Conservation (phyloP, 345 rosid species). For the Schrenkiella parvula region DNA sequence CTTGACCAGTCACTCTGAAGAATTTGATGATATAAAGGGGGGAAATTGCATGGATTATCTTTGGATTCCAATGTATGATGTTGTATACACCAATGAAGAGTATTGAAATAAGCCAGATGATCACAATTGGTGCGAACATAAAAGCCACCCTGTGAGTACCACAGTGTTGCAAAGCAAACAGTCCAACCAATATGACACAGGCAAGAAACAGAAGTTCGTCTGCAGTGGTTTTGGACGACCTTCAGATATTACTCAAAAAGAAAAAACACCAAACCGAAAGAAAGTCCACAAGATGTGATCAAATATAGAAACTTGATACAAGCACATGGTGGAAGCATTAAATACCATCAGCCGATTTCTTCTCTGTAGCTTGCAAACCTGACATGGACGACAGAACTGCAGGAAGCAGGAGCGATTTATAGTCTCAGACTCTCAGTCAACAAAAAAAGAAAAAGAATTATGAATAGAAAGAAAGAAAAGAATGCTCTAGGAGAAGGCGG, state of each 20-base stretch:
- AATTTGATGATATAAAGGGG: slow-evolving; percentile 71
- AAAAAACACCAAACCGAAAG: not conserved
- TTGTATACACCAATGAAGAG: slow-evolving; percentile 75
- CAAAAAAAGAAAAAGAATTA: not conserved
- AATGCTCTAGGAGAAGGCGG: not conserved
- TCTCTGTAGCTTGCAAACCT: slow-evolving; percentile 57
- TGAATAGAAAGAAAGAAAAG: not conserved
- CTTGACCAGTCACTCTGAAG: slow-evolving; percentile 63
- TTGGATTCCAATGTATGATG: slow-evolving; percentile 70
- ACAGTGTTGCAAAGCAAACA: slow-evolving; percentile 91
- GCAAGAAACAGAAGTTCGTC: slow-evolving; percentile 64
- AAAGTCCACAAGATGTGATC: slow-evolving; percentile 6
- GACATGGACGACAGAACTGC: slow-evolving; percentile 88
- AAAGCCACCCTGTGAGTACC: slow-evolving; percentile 90
- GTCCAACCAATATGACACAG: slow-evolving; percentile 83
- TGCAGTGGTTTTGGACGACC: slow-evolving; percentile 30
- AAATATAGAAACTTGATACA: not conserved
- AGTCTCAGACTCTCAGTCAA: not conserved
- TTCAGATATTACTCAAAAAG: not conserved
- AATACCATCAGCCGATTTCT: slow-evolving; percentile 53
- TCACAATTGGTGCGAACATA: slow-evolving; percentile 83
- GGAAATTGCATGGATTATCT: slow-evolving; percentile 63
- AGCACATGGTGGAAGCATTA: slow-evolving; percentile 4
- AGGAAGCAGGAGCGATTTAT: slow-evolving; percentile 23
- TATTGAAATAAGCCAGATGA: slow-evolving; percentile 75